Evolutionary conservation across 352 stramenopile species (phyloP).

Genomic region (Pythium rishiriense): DNA sequence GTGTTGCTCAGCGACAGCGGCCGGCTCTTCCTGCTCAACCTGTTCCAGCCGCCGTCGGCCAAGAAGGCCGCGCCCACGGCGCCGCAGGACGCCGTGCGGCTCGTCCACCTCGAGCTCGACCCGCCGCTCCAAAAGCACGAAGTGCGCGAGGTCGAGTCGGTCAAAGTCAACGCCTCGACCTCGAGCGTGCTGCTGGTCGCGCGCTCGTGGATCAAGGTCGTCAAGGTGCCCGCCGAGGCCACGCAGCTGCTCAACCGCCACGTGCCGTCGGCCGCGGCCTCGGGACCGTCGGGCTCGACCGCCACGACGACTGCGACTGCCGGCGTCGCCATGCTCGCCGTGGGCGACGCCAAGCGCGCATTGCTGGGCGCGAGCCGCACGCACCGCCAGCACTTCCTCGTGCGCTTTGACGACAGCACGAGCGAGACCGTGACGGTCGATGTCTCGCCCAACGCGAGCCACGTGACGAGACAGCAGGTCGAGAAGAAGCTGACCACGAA

Average conservation of each 20-base stretch:
- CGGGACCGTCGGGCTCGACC: not conserved
- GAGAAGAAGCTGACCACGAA: slow-evolving; percentile 32
- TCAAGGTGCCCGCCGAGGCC: slow-evolving; percentile 42
- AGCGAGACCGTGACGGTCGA: slow-evolving; percentile 30
- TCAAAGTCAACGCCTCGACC: slow-evolving; percentile 58
- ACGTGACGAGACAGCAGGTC: slow-evolving; percentile 25
- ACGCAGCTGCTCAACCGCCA: slow-evolving; percentile 15
- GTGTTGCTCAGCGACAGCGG: slow-evolving; percentile 50
- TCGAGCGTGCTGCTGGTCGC: slow-evolving; percentile 57
- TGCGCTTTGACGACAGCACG: slow-evolving; percentile 50
- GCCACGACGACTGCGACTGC: not conserved
- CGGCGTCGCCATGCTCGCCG: not conserved
- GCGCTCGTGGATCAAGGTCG: slow-evolving; percentile 60
- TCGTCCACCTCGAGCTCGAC: slow-evolving; percentile 62
- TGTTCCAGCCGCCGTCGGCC: slow-evolving; percentile 41
- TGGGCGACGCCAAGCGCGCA: slow-evolving; percentile 17
- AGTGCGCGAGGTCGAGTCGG: slow-evolving; percentile 48
- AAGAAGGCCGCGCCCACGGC: slow-evolving; percentile 11
- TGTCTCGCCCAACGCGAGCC: slow-evolving; percentile 26
- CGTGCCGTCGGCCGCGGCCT: not conserved
- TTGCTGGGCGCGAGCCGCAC: slow-evolving; percentile 9
- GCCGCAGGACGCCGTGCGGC: slow-evolving; percentile 13
- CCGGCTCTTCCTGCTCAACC: slow-evolving; percentile 51
- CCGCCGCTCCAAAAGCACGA: slow-evolving; percentile 52
- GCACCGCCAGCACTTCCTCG: slow-evolving; percentile 38